Conservation (phyloP, 768 basidiomycete genomes). For the Suillus clintonianus region DNA sequence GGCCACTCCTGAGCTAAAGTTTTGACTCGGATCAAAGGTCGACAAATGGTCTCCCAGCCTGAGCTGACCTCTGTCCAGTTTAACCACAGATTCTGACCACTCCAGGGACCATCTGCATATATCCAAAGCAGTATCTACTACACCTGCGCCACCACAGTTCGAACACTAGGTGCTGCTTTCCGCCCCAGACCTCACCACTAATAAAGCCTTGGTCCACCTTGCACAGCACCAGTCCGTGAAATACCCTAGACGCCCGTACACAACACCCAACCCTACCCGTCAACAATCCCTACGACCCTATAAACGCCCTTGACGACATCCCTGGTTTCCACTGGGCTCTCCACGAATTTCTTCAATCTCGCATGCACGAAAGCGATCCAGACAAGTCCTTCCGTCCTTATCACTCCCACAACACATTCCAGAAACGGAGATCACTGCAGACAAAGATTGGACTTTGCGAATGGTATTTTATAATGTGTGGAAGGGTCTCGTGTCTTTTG, state of each 20-base stretch:
- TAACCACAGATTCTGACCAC: constrained; percentile 71
- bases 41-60: no score
- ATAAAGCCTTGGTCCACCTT: constrained; percentile 72
- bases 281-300: no score
- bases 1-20: constrained; percentile 41
- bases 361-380: constrained; percentile 39
- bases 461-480: no score
- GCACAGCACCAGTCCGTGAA: no score
- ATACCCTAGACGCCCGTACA: no score
- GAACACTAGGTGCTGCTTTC: constrained; percentile 70
- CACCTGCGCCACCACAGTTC: constrained; percentile 44
- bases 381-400: constrained; percentile 42
- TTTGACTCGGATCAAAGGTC: no score
- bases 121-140: constrained; percentile 59
- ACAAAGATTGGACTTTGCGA: constrained; percentile 81
- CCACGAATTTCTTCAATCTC: no score
- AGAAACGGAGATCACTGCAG: constrained; percentile 32
- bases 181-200: constrained; percentile 66
- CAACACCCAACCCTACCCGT: no score
- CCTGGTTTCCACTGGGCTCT: no score
- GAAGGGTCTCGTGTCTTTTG: no score
- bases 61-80: constrained; percentile 46
- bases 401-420: constrained; percentile 11
- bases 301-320: no score
- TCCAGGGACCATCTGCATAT: constrained; percentile 61